Base-by-base conservation (phyloP, 108 stramenopile species). In the Mediolabrus comicus region DNA sequence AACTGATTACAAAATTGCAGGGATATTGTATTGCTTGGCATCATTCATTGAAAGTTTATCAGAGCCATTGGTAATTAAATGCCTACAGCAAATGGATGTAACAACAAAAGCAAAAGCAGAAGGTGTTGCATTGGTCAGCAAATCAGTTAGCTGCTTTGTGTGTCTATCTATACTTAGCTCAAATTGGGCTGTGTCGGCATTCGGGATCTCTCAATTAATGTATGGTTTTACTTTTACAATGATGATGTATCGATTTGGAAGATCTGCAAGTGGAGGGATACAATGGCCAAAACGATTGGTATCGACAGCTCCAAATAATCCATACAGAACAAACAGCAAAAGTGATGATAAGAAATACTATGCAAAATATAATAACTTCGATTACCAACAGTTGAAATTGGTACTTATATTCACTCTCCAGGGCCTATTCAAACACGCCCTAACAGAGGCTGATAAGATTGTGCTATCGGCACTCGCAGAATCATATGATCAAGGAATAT, bases 371-470 rank as follows among this genome's bases (percentile, higher is more conserved):
- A n/a, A n/a, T n/a, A n/a, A n/a, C n/a, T 80, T 87, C 17, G 83
- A 89, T 57, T n/a, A 33, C 9, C 36, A 16, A 4, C 77, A 86
- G 1, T 80, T 86, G 34, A 72, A 85, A 52, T 49, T 86, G 59
- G 80, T 84, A 9, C 29, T 77, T 8, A 35, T 86, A 6, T 94
- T 91, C 63, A 86, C 91, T 5, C 38, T 90, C 39, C 90, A 94
- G 60, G 86, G 86, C 2, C 66, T 94, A 27, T 87, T 92, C 83
- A 96, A 96, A 77, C 95, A 96, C 60, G 53, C 83, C 9, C 72
- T 96, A 54, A 96, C 95, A 0, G 92, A 96, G 64, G 95, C 87
- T 4, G 92, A 96, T 74, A 72, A 81, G 55, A 85, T 96, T 27
- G 81, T 92, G 2, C 80, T 96, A 67, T 78, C 87, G 3, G 62